Evolutionary conservation across 1,139 yeast genomes (phyloP).

Genomic region (Arxiozyma heterogenica): DNA sequence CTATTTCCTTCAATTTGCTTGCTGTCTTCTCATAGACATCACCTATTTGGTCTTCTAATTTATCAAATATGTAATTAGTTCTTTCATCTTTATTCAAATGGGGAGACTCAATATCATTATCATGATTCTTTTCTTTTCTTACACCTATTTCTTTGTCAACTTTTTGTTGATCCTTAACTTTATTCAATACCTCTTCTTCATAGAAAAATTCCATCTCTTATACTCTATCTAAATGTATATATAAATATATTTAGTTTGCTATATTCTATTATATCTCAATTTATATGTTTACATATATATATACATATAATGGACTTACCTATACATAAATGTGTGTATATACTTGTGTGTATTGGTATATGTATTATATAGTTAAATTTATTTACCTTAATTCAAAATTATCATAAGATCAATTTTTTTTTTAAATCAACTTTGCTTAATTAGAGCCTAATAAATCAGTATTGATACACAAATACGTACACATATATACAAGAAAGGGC

Average conservation of each 20-base stretch:
- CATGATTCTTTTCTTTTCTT: neutral
- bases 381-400: neutral
- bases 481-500: neutral
- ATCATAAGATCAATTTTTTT: neutral
- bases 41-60: constrained; percentile 28
- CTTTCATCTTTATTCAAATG: constrained; percentile 20
- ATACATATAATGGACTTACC: no score
- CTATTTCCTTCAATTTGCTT: constrained; percentile 11
- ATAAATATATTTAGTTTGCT: no score
- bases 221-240: no score
- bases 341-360: neutral
- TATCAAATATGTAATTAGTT: constrained; percentile 33
- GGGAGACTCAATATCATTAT: constrained; percentile 1
- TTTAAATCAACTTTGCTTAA: neutral
- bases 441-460: neutral
- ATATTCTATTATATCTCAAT: neutral
- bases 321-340: no score
- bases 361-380: no score
- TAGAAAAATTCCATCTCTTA: constrained; percentile 21
- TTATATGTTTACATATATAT: no score
- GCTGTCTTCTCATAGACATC: constrained; percentile 24
- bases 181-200: constrained; percentile 17
- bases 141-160: neutral
- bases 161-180: constrained; percentile 1
- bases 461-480: neutral